Evolutionary conservation across 495 filamentous ascomycete genomes (phyloP), one percentile per base, ranked within the genome.

Genomic region (Penicillium salamii): DNA sequence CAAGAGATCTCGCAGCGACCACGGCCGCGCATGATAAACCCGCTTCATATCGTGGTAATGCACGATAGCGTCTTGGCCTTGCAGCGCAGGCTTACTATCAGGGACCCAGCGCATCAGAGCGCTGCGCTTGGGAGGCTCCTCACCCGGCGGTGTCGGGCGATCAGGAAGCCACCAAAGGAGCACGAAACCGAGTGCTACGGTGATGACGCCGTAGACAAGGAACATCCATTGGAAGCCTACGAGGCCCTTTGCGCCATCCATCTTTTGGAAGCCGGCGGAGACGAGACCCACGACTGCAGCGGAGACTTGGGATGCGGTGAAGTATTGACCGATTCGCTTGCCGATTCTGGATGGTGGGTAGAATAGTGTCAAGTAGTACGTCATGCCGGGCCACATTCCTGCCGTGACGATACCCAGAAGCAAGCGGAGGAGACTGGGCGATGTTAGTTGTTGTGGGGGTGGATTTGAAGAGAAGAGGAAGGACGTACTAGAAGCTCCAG

Each of bases 191-290:
- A 90, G 74, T 12, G 84, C 57, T 11, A 90, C 75, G 3, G 80
- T 86, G 40, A 90, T 75, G 7, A 96, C 67, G 7, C 91, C 91
- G 51, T 90, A 96, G 29, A 96, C 67, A 18, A 96, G 78, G 63
- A 96, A 95, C 91, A 96, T 95, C 91, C 91, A 96, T 52, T 89
- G 85, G 63, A 90, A 96, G 12, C 91, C 91, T 3, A 88, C 86
- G 5, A 91, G 74, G 8, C 91, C 90, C 12, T 78, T 75, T 2
- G 71, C 58, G 7, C 88, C 88, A 59, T 96, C 89, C 86, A 96
- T 92, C 57, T 93, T 69, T 62, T 95, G 89, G 62, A 96, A 95
- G 0, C 91, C 91, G 1, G 90, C 90, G 11, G 90, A 93, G 15
- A 95, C 91, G 7, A 95, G 75, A 4, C 91, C 90, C 7, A 92